phyloP scores from a whole-genome alignment of 257 asterid genomes.

The Solanum gracilifrons region DNA sequence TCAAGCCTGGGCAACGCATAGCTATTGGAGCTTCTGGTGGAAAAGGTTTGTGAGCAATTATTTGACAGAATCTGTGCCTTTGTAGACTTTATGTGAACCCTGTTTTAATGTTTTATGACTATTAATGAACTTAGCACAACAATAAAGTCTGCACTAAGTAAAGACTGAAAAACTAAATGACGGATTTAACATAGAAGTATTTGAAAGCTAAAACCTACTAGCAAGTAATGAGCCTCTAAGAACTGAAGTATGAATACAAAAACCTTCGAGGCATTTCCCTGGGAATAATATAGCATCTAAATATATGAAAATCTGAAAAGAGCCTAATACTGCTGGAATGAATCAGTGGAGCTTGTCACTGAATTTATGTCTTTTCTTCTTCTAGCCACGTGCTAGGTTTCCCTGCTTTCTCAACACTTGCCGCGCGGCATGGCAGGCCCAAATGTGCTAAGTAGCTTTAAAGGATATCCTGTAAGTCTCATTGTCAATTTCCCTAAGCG shows the following conservation, averaged over 20 bases:
- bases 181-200: background rate
- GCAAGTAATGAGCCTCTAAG: background rate
- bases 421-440: background rate
- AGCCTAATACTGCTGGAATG: background rate
- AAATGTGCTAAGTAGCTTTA: background rate
- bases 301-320: background rate
- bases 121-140: background rate
- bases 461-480: background rate
- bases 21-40: conserved; percentile 99
- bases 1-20: conserved; percentile 78
- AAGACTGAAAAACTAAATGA: background rate
- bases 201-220: background rate
- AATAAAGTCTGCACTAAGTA: background rate
- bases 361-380: background rate
- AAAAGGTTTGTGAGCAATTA: conserved; percentile 40
- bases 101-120: background rate
- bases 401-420: background rate
- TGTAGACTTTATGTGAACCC: background rate
- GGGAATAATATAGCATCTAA: background rate
- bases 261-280: background rate
- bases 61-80: background rate
- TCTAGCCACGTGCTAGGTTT: background rate
- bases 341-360: background rate
- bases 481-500: background rate
- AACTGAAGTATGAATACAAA: background rate